These are phyloP conservation scores for Ustilago xerochloae DNA, from an alignment of 1,284 basidiomycete genomes.

Conservation along the genomic window DNA sequence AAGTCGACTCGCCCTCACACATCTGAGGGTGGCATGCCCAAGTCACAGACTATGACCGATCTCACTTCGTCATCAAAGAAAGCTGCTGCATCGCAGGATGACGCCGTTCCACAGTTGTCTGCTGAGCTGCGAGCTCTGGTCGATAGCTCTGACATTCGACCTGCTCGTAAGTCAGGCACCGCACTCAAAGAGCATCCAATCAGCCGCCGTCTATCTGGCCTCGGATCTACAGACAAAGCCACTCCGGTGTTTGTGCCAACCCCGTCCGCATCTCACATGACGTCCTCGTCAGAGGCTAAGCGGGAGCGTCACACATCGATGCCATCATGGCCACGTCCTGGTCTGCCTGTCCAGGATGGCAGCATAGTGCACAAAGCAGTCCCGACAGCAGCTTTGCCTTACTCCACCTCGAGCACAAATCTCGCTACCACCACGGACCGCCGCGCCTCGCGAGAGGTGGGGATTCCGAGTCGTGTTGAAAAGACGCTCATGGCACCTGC, in stretches of 20 bases:
- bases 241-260: constrained; percentile 5
- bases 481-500: constrained; percentile 28
- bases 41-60: constrained; percentile 38
- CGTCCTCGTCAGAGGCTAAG: constrained; percentile 9
- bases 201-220: constrained; percentile 32
- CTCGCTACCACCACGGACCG: constrained; percentile 9
- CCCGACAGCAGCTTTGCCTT: background rate
- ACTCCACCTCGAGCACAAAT: background rate
- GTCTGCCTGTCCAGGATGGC: constrained; percentile 8
- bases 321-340: constrained; percentile 48
- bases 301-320: constrained; percentile 38
- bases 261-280: background rate
- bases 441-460: constrained; percentile 27
- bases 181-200: constrained; percentile 53
- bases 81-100: constrained; percentile 9
- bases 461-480: constrained; percentile 37
- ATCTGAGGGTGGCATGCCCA: constrained; percentile 8
- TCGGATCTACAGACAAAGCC: constrained; percentile 16
- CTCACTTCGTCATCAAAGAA: constrained; percentile 18
- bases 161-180: constrained; percentile 46
- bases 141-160: constrained; percentile 39
- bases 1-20: constrained; percentile 11
- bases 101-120: constrained; percentile 48
- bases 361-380: background rate
- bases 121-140: constrained; percentile 53